Evolutionary conservation across 352 stramenopile species (phyloP), one percentile per base, ranked within the genome.

Genomic region (Porosira glacialis): DNA sequence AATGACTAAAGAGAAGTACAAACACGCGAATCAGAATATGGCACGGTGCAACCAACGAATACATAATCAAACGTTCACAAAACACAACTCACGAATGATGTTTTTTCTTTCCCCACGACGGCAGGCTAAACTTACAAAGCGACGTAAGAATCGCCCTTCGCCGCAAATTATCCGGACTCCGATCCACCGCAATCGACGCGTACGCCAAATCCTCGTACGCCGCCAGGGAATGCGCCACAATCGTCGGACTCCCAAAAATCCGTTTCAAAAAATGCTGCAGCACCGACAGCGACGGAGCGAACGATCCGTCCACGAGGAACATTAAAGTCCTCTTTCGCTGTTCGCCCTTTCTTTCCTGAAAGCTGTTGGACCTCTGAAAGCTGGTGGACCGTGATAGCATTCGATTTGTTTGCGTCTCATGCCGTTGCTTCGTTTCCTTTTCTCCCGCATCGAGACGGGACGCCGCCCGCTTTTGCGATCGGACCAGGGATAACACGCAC

Each of bases 191-290:
- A 45, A 90, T 72, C 11, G 75, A 83, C 11, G 78, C 36, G 57
- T 67, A 81, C n/a, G 80, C 71, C 27, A 90, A 60, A 11, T 78
- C 60, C 39, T 78, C 70, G 44, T 88, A 90, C 17, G 81, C 78
- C 24, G 62, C 50, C 13, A 92, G 61, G 13, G 79, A 68, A 33
- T 73, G 53, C 28, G 75, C 48, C 10, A 89, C 75, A 55, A 92
- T 78, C 0, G 74, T 69, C 48, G 67, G 59, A 15, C 75, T 88
- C 17, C 83, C 86, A 35, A 73, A 51, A 66, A 88, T 87, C 30
- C 86, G 74, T 66, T 86, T 88, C 8, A 90, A 75, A 50, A 80
- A 92, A 53, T 92, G 86, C 58, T 92, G 86, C n/a, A 92, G 49
- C 15, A 88, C 61, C 17, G 81, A 83, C 19, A 92, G 51, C 21